Evolutionary conservation across 2,329 filamentous ascomycete species (phyloP), one percentile per base, ranked within the genome.

Genomic region (Fusarium sp.): DNA sequence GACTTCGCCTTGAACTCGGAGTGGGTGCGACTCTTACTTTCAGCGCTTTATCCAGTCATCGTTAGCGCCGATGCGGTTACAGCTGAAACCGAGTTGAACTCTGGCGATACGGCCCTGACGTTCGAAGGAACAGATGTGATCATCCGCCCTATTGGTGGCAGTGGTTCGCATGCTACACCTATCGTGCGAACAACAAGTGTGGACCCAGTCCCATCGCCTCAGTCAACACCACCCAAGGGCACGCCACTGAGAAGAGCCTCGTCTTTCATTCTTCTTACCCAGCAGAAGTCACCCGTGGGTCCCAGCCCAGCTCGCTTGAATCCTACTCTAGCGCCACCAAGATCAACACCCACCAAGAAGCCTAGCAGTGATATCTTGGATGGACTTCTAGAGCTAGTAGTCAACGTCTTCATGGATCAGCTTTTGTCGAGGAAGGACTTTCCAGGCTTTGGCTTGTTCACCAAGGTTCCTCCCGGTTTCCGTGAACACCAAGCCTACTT

Each of bases 401-500:
- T 96, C 49, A 88, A 87, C 21, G 89, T 98, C 0, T 97, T 97
- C 74, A 86, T 92, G 50, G 94, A 98, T 73, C 94, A 98, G 72
- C 82, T 98, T 1, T 88, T 97, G 42, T 87, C 87, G 31, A 90
- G 94, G 26, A 97, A 97, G 76, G 96, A 99, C 54, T 99, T 98
- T 75, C 85, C 91, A 4, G 95, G 96, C 0, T 92, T 99, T 54
- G 90, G 91, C 0, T 82, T 99, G 11, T 97, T 93, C 75, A 83
- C 93, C 54, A 97, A 96, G 77, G 92, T 95, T 0, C 96, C 97
- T 2, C 94, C 96, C 1, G 94, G 95, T 0, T 97, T 97, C 74
- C 89, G 95, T 71, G 96, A 98, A 76, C 94, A 98, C 72, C 94
- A 98, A 74, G 94, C 94, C 1, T 97, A 94, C 77, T 98, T 99